Conservation (phyloP, 2,329 filamentous ascomycete genomes). For the Seiridium unicorne region DNA sequence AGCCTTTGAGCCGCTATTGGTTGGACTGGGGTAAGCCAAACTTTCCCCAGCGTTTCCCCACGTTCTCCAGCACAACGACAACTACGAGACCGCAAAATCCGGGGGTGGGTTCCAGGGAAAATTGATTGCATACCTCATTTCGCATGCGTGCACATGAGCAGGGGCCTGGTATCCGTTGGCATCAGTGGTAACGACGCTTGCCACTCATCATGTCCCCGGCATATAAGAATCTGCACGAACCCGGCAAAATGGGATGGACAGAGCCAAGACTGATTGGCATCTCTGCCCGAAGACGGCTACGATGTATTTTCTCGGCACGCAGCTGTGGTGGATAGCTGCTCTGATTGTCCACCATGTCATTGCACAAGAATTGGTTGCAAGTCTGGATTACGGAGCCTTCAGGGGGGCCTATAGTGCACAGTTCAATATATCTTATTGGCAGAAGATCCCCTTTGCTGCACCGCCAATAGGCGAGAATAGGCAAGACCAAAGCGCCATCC, state of each 20-base stretch:
- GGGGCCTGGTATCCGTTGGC: neutral
- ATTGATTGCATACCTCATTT: neutral
- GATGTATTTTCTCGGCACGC: neutral
- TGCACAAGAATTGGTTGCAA: slow-evolving; percentile 31
- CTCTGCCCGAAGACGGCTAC: neutral
- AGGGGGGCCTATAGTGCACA: slow-evolving; percentile 46
- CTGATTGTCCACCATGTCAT: neutral
- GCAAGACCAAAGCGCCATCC: slow-evolving; percentile 1
- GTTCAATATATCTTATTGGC: slow-evolving; percentile 59
- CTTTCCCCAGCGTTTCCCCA: neutral
- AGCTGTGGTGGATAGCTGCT: neutral
- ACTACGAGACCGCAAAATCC: neutral
- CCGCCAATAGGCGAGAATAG: slow-evolving; percentile 53
- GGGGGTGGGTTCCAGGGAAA: neutral
- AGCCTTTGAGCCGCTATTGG: slow-evolving; percentile 1
- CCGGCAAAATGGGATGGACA: neutral
- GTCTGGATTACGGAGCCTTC: slow-evolving; percentile 49
- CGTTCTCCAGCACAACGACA: neutral
- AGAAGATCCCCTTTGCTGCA: slow-evolving; percentile 60
- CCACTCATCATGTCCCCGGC: no score
- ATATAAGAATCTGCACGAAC: neutral
- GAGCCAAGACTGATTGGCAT: neutral
- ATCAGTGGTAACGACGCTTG: neutral
- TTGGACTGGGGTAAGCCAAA: neutral
- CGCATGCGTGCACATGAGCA: neutral